A percentile compares a stretch with the other conserved stretches of the same genome.
These are phyloP conservation scores for Suillus placidus DNA, from an alignment of 768 basidiomycete species.

Conservation along the genomic window DNA sequence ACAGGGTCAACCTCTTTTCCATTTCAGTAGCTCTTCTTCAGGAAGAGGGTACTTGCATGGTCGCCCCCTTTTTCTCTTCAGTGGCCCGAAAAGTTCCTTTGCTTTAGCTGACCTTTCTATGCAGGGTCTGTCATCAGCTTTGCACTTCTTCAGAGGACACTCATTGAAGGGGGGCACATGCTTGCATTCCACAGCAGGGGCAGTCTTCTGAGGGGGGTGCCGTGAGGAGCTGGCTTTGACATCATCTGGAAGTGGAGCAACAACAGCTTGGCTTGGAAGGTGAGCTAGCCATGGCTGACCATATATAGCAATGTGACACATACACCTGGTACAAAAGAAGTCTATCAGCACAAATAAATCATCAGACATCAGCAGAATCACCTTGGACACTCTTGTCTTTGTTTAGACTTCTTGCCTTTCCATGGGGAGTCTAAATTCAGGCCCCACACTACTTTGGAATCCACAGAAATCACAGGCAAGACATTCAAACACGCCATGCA, in stretches of 20 bases:
- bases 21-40: constrained; percentile 33
- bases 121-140: constrained; percentile 39
- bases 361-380: constrained; percentile 38
- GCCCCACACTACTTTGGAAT: constrained; percentile 77
- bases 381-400: constrained; percentile 75
- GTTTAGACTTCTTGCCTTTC: constrained; percentile 58
- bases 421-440: constrained; percentile 50
- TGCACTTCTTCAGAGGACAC: constrained; percentile 52
- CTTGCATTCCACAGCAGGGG: constrained; percentile 58
- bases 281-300: constrained; percentile 71
- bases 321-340: constrained; percentile 52
- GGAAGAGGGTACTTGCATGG: constrained; percentile 37
- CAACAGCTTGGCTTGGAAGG: constrained; percentile 44
- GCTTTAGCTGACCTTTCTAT: constrained; percentile 38
- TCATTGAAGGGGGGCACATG: constrained; percentile 46
- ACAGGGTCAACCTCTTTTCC: constrained; percentile 39
- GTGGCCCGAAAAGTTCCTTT: constrained; percentile 34
- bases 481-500: constrained; percentile 73
- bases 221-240: constrained; percentile 37
- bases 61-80: constrained; percentile 37
- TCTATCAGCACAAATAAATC: constrained; percentile 15
- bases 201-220: constrained; percentile 53
- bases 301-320: constrained; percentile 84
- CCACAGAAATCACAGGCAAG: constrained; percentile 75
- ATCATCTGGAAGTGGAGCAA: constrained; percentile 51